Evolutionary conservation across 2,329 filamentous ascomycete species (phyloP), one percentile per base, ranked within the genome.

Genomic region (Aureobasidium vineae): DNA sequence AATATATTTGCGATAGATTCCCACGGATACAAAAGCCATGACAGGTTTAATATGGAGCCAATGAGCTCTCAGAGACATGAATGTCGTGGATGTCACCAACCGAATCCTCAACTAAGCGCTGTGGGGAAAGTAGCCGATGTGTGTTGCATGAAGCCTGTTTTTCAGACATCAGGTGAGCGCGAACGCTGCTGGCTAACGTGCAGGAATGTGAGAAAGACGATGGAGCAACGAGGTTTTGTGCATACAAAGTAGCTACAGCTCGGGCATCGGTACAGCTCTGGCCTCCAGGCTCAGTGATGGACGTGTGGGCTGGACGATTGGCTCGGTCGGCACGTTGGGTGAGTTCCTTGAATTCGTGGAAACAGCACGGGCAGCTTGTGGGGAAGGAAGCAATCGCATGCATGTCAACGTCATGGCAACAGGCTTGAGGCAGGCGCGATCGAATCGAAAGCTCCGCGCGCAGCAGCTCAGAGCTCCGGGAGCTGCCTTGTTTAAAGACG

Each of bases 401-500:
- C 45, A 41, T 45, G 59, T 33, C 28, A 36, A 63, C 59, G 59
- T 63, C 59, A 63, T 63, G 11, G 33, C 40, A 40, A 28, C 45
- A 63, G 21, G 49, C 49, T 33, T 8, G 49, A 52, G 49, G 59
- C 59, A 49, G 41, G 43, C 41, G 41, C 57, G 59, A 63, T 63
- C 59, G 59, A 63, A 40, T 63, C 59, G 59, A 63, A 28, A 63
- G 59, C 59, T 63, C 57, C 57, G 40, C 57, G 28, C 26, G 59
- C 43, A 63, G 59, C 59, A 47, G 45, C 59, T 52, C 36, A 59
- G 33, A 28, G 57, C 59, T 63, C 31, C 10, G 38, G 45, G 13
- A 63, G 59, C 59, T 63, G 59, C 59, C 57, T 47, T 49, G 57
- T 61, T 63, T 63, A 63, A 63, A 28, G 31, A 63, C 59, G 59